These are phyloP conservation scores for Colletotrichum sojae DNA, from an alignment of 2,329 filamentous ascomycete species.

Conservation along the genomic window DNA sequence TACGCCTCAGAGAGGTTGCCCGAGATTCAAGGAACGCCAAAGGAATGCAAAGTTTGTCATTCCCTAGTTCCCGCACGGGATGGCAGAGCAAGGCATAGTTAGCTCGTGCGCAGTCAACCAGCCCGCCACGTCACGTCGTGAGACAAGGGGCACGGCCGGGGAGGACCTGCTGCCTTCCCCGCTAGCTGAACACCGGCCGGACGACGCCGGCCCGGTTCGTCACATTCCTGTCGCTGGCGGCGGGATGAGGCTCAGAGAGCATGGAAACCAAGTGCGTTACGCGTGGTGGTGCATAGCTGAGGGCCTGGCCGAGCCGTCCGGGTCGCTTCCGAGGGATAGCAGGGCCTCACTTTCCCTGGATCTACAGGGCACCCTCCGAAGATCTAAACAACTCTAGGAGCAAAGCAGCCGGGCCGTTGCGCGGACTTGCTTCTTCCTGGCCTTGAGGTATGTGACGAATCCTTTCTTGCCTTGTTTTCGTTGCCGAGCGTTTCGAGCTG, in stretches of 20 bases:
- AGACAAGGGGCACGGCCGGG: constrained; percentile 23
- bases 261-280: not conserved
- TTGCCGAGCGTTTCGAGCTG: not conserved
- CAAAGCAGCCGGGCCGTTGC: not conserved
- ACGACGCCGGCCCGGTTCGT: constrained; percentile 6
- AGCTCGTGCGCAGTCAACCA: not conserved
- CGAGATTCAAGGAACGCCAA: too few species aligned
- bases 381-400: not conserved
- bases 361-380: constrained; percentile 9
- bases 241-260: not conserved
- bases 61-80: not conserved
- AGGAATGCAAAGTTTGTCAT: too few species aligned
- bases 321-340: not conserved
- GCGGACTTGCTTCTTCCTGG: not conserved
- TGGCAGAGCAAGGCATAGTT: not conserved
- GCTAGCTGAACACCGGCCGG: constrained; percentile 2
- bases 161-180: constrained; percentile 5
- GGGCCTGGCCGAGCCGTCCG: not conserved
- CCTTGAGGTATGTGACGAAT: not conserved
- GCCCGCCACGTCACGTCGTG: constrained; percentile 1
- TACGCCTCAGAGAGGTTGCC: not conserved
- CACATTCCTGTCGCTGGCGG: not conserved
- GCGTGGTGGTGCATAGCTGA: not conserved
- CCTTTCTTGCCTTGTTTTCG: not conserved
- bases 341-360: constrained; percentile 4